Base-by-base conservation (phyloP, 345 rosid genomes). In the Pistacia integerrima region DNA sequence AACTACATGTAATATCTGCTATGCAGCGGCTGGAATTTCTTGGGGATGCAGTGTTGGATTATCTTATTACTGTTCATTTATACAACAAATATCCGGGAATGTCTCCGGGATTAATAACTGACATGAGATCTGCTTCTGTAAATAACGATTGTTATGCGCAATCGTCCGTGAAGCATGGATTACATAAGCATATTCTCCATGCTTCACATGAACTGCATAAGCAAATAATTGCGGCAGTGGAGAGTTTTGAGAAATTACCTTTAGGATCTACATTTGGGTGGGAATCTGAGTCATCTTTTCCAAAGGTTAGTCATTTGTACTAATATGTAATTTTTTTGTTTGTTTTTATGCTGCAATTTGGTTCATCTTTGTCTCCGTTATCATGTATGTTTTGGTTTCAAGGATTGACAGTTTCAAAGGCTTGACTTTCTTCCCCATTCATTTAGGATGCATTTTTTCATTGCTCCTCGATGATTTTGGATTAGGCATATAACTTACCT, bases 101-200 rank as follows among this genome's bases (percentile, higher is more conserved):
- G 77, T 85, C 95, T 14, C 99, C 99, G 4, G 97, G 97, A 63
- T 60, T 86, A 64, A 79, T 96, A 66, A 96, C 98, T 0, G 98
- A 96, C 73, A 64, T 96, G 97, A 85, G 99, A 73, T 96, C 99
- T 48, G 95, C 98, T 52, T 96, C 98, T 2, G 97, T 93, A 61
- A 96, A 96, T 84, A 96, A 96, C 41, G 94, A 92, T 41, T 91
- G 88, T 62, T 96, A 92, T 74, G 99, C 97, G 2, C 86, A 9
- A 63, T 85, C 86, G 41, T 86, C 92, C 0, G 74, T 91, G 22
- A 93, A 80, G 85, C 84, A 74, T 33, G 90, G 83, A 56, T 76
- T 96, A 68, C 89, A 96, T 69, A 88, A 87, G 80, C 87, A 92
- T 75, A 88, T 96, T 25, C 90, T 91, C 51, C 87, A 96, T 64